Evolutionary conservation across 768 basidiomycete genomes (phyloP), one percentile per base, ranked within the genome.

Genomic region (Dioszegia hungarica): DNA sequence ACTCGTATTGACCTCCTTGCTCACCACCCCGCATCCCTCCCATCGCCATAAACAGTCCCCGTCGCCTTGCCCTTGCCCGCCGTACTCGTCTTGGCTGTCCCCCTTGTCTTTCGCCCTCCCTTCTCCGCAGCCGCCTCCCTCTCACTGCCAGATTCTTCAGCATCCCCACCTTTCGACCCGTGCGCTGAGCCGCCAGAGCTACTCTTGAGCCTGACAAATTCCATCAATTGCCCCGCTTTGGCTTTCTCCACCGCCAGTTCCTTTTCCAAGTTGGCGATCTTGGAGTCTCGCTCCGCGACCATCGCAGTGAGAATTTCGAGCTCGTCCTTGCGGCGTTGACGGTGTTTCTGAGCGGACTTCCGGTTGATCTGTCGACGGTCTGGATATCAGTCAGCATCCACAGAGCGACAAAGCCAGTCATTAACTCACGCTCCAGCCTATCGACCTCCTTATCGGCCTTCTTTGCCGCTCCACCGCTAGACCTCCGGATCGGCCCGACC

Each of bases 341-440:
- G 61, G 36, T 59, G 57, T 46, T 59, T 63, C 43, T 59, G 57
- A 24, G 61, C 61, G 14, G 61, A 63, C 28, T 51, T 54, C 19
- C 61, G 61, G 20, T 63, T 63, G 48, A 63, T 63, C 15, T 20
- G 39, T 20, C 61, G 57, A 15, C 61, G 61, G 38, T 59, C 61
- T 62, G 36, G 5, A 14, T 3, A 20, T 43, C 37, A 39, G 51
- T 25, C 36, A n/a, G n/a, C n/a, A n/a, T n/a, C n/a, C n/a, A n/a
- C n/a, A n/a, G n/a, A 41, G 40, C 10, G 40, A 17, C n/a, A 41
- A 17, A n/a, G n/a, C 40, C 6, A 19, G 10, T 41, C 8, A 25
- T n/a, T 19, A 17, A 55, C 58, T 41, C 39, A 60, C 58, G 57
- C 34, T 59, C 57, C 9, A 59, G 51, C 41, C 33, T 53, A 6